Base-by-base conservation (phyloP, 495 filamentous ascomycete species). In the Penicillium riverlandense region DNA sequence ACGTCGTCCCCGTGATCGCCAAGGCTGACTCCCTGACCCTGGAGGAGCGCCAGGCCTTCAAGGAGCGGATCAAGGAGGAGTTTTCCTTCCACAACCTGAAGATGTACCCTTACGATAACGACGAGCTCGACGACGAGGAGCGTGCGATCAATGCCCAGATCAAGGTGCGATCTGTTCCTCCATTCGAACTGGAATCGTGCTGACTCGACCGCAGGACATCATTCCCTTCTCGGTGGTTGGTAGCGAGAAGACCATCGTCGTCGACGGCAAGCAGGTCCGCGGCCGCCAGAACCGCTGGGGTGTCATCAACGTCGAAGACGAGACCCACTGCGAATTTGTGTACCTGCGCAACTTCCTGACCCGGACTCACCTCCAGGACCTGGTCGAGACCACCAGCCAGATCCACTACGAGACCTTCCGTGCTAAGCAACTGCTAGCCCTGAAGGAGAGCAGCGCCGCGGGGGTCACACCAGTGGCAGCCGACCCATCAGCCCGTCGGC, bases 351-450 rank as follows among this genome's bases (percentile, higher is more conserved):
- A 99, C 77, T 99, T 99, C 80, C 78, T 99, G 47, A 95, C 88
- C 59, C 84, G 91, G 63, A 90, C 92, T 37, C 92, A 99, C 69
- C 76, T 95, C 43, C 86, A 99, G 75, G 92, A 99, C 57, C 80
- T 99, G 44, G 96, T 99, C 66, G 92, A 95, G 67, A 99, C 92
- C 10, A 99, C 92, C n/a, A 95, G 90, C 53, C 92, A 97, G 74
- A 99, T 97, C 69, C 92, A 99, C 75, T 99, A 99, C 74, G 92
- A 99, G 77, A 94, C 88, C 40, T 99, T 97, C 90, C 91, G 92
- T 69, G 91, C 92, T 52, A 99, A 97, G 80, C 94, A 99, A 70
- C 76, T 99, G 57, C 69, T 99, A 53, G 92, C 92, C 39, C 78
- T 99, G 55, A 97, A 96, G 80, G 92, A 99, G 76, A 92, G 85